Conservation (phyloP, 306 rosid species). For the Gastrolobium villosum region DNA sequence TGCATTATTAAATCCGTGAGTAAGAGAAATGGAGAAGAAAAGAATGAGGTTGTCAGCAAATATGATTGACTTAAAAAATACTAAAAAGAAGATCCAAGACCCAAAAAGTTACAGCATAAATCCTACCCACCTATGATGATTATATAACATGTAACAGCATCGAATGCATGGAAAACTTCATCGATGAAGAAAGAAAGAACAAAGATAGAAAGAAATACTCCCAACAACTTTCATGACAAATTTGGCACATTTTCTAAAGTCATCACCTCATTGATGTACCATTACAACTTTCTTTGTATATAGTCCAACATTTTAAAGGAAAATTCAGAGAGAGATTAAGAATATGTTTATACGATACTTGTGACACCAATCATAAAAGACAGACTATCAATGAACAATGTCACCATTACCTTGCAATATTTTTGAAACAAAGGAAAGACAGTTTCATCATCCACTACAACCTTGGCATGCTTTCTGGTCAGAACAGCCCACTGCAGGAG, state of each 20-base stretch:
- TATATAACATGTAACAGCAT: not conserved
- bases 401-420: slow-evolving; percentile 77
- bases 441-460: slow-evolving; percentile 77
- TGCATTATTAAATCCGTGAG: slow-evolving; percentile 58
- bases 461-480: slow-evolving; percentile 89
- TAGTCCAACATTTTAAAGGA: slow-evolving; percentile 12
- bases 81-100: not conserved
- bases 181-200: not conserved
- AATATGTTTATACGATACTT: slow-evolving; percentile 6
- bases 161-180: not conserved
- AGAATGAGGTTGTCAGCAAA: slow-evolving; percentile 15
- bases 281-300: slow-evolving; percentile 8
- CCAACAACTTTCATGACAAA: slow-evolving; percentile 31
- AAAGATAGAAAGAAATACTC: not conserved
- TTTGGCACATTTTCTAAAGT: slow-evolving; percentile 20
- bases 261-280: slow-evolving; percentile 13
- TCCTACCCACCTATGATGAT: slow-evolving; percentile 17
- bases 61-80: slow-evolving; percentile 13
- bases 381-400: slow-evolving; percentile 10
- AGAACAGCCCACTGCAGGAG: slow-evolving; percentile 89
- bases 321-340: not conserved
- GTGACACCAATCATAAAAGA: slow-evolving; percentile 33
- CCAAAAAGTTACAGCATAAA: not conserved
- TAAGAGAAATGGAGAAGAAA: slow-evolving; percentile 48
- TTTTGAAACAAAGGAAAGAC: slow-evolving; percentile 84